Evolutionary conservation across 176 grass and related monocot genomes (phyloP).

Genomic region (Aegilops umbellulata): DNA sequence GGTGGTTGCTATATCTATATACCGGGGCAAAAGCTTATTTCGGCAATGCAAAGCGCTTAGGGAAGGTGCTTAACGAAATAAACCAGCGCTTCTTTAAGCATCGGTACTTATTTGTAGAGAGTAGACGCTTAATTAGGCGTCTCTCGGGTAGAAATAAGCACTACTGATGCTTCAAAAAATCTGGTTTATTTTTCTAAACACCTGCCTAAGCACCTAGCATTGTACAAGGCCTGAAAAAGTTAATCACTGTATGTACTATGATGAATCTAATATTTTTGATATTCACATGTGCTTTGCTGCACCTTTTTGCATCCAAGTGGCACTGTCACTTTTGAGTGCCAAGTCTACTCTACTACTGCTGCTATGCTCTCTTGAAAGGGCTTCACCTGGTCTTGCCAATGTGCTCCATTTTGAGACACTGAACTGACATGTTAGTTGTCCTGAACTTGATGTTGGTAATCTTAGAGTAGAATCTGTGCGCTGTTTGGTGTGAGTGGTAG

Average conservation of each 20-base stretch:
- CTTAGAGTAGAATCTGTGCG: background rate
- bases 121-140: too few species aligned
- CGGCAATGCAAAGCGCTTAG: too few species aligned
- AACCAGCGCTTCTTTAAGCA: too few species aligned
- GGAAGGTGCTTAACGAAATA: too few species aligned
- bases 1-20: too few species aligned
- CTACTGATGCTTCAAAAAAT: too few species aligned
- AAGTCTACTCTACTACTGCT: background rate
- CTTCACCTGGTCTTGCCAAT: background rate
- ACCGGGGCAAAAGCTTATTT: too few species aligned
- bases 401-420: background rate
- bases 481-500: slow-evolving; percentile 5
- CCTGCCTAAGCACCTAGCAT: too few species aligned
- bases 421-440: background rate
- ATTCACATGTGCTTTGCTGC: background rate
- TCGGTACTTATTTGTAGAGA: too few species aligned
- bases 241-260: background rate
- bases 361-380: background rate
- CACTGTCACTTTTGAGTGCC: background rate
- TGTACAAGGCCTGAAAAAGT: background rate
- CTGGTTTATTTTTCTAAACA: too few species aligned
- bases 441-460: background rate
- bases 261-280: background rate
- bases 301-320: background rate
- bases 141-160: too few species aligned